Conservation (phyloP, 2,329 filamentous ascomycete genomes). For the Aureobasidium leucospermi region DNA sequence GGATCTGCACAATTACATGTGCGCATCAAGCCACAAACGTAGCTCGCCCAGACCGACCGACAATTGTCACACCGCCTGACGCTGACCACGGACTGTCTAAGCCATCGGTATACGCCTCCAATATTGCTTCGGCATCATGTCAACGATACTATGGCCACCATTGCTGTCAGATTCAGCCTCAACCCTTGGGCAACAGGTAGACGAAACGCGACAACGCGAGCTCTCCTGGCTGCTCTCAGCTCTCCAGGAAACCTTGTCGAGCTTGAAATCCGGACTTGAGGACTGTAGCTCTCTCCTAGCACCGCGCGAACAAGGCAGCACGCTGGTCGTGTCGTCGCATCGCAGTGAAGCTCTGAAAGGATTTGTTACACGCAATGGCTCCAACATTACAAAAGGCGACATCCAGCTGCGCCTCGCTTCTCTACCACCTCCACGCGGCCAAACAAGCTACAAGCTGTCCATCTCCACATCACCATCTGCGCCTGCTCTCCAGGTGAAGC, state of each 20-base stretch:
- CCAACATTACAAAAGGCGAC: slow-evolving; percentile 82
- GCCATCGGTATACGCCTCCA: neutral
- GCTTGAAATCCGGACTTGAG: slow-evolving; percentile 65
- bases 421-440: slow-evolving; percentile 48
- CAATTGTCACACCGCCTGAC: neutral
- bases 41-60: neutral
- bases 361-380: slow-evolving; percentile 70
- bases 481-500: slow-evolving; percentile 55
- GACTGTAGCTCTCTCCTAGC: slow-evolving; percentile 84
- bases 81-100: neutral
- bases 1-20: neutral
- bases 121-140: slow-evolving; percentile 38
- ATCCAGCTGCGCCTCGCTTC: slow-evolving; percentile 71
- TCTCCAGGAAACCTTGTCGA: slow-evolving; percentile 53
- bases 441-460: slow-evolving; percentile 43
- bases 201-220: slow-evolving; percentile 33
- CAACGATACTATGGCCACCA: slow-evolving; percentile 54
- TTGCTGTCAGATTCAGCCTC: slow-evolving; percentile 29
- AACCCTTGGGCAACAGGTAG: neutral
- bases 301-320: slow-evolving; percentile 76
- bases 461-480: slow-evolving; percentile 47
- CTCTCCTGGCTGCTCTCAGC: slow-evolving; percentile 57
- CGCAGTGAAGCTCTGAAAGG: slow-evolving; percentile 55
- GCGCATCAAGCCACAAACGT: slow-evolving; percentile 10
- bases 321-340: slow-evolving; percentile 78